Conservation (phyloP, 345 rosid species). For the Melastoma malabathricum region DNA sequence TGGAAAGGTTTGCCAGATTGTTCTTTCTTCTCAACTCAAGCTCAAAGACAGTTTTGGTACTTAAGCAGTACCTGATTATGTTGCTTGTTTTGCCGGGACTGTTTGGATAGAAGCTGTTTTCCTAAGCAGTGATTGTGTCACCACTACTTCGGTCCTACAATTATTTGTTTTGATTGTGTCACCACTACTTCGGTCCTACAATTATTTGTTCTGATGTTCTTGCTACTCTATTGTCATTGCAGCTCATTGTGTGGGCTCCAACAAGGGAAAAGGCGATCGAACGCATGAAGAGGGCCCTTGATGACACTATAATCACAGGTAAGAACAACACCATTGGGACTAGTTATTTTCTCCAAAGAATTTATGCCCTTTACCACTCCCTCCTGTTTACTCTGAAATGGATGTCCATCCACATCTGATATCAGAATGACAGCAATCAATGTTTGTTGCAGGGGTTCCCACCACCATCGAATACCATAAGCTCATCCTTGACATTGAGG, state of each 20-base stretch:
- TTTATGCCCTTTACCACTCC: not conserved
- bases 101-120: too few relatives aligned
- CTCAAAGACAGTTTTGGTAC: too few relatives aligned
- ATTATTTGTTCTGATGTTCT: not conserved
- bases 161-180: too few relatives aligned
- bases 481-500: slow-evolving; percentile 95
- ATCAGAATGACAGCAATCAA: too few relatives aligned
- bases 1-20: slow-evolving; percentile 60
- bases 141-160: too few relatives aligned
- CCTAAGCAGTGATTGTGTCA: too few relatives aligned
- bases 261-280: slow-evolving; percentile 95
- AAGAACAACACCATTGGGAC: slow-evolving; percentile 2
- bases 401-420: too few relatives aligned
- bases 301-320: slow-evolving; percentile 91
- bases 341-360: too few relatives aligned
- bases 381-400: not conserved
- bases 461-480: slow-evolving; percentile 93
- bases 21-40: too few relatives aligned
- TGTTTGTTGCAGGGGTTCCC: slow-evolving; percentile 59
- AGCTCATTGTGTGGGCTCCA: slow-evolving; percentile 99
- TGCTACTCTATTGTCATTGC: slow-evolving; percentile 5
- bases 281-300: slow-evolving; percentile 95
- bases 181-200: too few relatives aligned
- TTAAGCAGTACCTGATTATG: too few relatives aligned
- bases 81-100: too few relatives aligned